Evolutionary conservation across 2,329 filamentous ascomycete genomes (phyloP).

Genomic region (Botrytis medusae): DNA sequence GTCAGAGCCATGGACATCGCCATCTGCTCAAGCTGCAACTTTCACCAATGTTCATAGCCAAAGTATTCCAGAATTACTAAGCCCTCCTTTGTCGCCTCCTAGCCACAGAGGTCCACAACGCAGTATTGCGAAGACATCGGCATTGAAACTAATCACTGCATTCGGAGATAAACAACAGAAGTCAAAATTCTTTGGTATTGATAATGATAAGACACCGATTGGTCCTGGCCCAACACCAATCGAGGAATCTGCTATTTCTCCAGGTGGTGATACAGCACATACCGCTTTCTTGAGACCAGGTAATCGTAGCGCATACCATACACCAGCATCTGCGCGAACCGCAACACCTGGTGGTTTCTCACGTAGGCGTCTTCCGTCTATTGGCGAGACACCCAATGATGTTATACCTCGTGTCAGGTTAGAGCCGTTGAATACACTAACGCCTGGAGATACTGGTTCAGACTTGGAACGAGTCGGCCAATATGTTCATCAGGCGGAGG

Average conservation of each 20-base stretch:
- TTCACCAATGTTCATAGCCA: conserved; percentile 58
- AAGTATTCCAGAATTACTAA: conserved; percentile 60
- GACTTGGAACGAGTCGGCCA: conserved; percentile 45
- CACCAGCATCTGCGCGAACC: conserved; percentile 65
- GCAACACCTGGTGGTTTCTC: conserved; percentile 60
- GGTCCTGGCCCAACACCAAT: conserved; percentile 85
- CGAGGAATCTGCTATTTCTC: conserved; percentile 73
- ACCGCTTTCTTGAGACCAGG: conserved; percentile 69
- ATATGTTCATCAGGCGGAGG: conserved; percentile 35
- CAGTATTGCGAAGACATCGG: conserved; percentile 74
- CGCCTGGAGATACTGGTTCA: conserved; percentile 48
- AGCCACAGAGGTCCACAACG: conserved; percentile 58
- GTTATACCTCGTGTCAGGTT: conserved; percentile 45
- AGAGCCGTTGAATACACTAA: conserved; percentile 44
- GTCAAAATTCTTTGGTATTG: conserved; percentile 62
- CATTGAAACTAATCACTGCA: conserved; percentile 87
- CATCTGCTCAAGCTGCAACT: conserved; percentile 66
- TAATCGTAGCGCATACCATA: conserved; percentile 67
- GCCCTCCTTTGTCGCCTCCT: conserved; percentile 73
- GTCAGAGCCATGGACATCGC: conserved; percentile 83
- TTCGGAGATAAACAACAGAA: conserved; percentile 67
- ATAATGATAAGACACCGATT: conserved; percentile 69
- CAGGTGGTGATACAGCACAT: conserved; percentile 61
- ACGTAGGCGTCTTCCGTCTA: conserved; percentile 71
- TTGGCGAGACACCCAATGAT: conserved; percentile 66